Evolutionary conservation across 306 rosid genomes (phyloP).

Genomic region (Acacia acuminata): DNA sequence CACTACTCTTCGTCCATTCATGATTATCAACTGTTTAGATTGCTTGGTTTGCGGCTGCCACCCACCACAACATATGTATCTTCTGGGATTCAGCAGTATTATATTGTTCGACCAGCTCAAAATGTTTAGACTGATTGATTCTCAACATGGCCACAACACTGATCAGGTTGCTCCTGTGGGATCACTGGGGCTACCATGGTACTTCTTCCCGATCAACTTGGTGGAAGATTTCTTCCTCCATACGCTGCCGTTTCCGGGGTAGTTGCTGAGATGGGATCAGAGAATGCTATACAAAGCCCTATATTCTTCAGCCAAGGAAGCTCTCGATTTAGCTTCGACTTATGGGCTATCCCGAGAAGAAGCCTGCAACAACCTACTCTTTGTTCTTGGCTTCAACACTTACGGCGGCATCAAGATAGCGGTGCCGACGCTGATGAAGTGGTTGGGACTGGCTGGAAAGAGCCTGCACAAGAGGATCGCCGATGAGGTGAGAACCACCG

Average conservation of each 20-base stretch:
- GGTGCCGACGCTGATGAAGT: not conserved
- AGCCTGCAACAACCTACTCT: conserved; percentile 14
- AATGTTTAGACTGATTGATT: no score
- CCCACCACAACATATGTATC: no score
- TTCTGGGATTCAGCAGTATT: no score
- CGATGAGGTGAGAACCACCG: conserved; percentile 52
- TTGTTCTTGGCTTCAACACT: conserved; percentile 6
- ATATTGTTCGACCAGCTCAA: no score
- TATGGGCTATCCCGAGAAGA: not conserved
- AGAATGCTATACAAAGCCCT: not conserved
- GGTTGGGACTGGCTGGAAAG: conserved; percentile 52
- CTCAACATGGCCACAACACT: not conserved
- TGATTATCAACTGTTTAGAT: no score
- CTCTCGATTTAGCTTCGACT: not conserved
- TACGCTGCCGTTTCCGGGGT: not conserved
- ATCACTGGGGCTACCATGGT: not conserved
- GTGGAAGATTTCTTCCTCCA: conserved; percentile 15
- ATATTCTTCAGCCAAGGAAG: not conserved
- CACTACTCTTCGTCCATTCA: not conserved
- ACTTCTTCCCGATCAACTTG: conserved; percentile 2
- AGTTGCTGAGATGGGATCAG: not conserved
- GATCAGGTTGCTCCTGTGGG: not conserved
- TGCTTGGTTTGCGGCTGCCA: no score
- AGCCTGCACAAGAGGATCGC: conserved; percentile 45
- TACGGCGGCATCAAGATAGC: not conserved